Evolutionary conservation across 1,139 yeast genomes (phyloP).

Genomic region (Geotrichum aggregatum): DNA sequence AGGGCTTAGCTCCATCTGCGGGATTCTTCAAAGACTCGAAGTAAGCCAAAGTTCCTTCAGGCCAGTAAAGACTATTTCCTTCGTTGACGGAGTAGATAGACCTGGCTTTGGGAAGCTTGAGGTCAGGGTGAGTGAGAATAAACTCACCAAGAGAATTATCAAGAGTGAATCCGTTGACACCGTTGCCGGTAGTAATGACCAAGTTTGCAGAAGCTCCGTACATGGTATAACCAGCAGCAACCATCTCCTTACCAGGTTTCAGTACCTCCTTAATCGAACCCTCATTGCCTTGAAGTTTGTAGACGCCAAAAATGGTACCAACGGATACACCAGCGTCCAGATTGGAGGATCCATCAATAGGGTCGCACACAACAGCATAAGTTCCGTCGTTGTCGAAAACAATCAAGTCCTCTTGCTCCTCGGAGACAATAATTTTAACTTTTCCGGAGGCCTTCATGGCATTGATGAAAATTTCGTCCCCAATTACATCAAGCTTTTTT

Average conservation of each 20-base stretch:
- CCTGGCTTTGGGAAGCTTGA: slow-evolving; percentile 61
- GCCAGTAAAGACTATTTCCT: slow-evolving; percentile 90
- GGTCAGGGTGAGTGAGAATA: slow-evolving; percentile 80
- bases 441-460: slow-evolving; percentile 94
- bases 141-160: slow-evolving; percentile 93
- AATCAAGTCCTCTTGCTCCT: slow-evolving; percentile 94
- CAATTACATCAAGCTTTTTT: slow-evolving; percentile 93
- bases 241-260: slow-evolving; percentile 89
- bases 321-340: slow-evolving; percentile 98
- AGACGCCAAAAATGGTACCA: slow-evolving; percentile 93
- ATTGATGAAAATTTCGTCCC: slow-evolving; percentile 94
- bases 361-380: slow-evolving; percentile 96
- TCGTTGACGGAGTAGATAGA: slow-evolving; percentile 90
- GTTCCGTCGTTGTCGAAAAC: slow-evolving; percentile 82
- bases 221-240: slow-evolving; percentile 98
- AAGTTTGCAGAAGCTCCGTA: slow-evolving; percentile 96
- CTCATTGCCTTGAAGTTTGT: slow-evolving; percentile 60
- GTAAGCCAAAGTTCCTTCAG: slow-evolving; percentile 61
- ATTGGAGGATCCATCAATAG: slow-evolving; percentile 95
- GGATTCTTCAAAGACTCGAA: slow-evolving; percentile 74
- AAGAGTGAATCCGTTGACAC: slow-evolving; percentile 91
- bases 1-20: slow-evolving; percentile 69
- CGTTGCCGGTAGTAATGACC: slow-evolving; percentile 85
- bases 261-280: slow-evolving; percentile 88
- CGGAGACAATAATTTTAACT: slow-evolving; percentile 86